These are phyloP conservation scores for Blepharisma japonicum DNA, from an alignment of 73 alveolate genomes.

Conservation along the genomic window DNA sequence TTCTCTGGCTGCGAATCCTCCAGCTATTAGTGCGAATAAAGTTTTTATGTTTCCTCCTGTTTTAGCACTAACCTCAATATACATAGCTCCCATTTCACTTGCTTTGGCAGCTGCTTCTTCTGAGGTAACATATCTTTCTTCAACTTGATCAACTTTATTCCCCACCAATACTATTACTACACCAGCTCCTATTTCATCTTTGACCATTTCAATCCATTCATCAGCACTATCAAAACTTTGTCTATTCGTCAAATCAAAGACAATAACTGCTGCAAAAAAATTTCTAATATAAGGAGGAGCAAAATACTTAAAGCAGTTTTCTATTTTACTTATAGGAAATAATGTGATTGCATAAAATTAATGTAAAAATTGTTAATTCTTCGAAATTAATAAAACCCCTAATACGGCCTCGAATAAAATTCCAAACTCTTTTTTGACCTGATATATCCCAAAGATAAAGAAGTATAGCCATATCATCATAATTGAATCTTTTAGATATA, in stretches of 20 bases:
- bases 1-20: too few relatives aligned
- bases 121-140: constrained; percentile 58
- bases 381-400: too few relatives aligned
- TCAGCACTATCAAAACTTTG: constrained; percentile 58
- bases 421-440: constrained; percentile 72
- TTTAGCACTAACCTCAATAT: constrained; percentile 57
- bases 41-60: constrained; percentile 56
- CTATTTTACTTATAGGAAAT: too few relatives aligned
- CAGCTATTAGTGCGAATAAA: too few relatives aligned
- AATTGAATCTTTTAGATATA: constrained; percentile 93
- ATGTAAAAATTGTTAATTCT: too few relatives aligned
- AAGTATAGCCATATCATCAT: constrained; percentile 81
- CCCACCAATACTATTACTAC: constrained; percentile 87
- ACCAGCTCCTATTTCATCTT: constrained; percentile 83
- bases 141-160: constrained; percentile 80
- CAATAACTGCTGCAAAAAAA: constrained; percentile 67
- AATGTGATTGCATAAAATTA: too few relatives aligned
- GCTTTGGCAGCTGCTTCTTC: constrained; percentile 55
- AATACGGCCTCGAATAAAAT: constrained; percentile 72
- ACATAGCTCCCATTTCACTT: constrained; percentile 41
- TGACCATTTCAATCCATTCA: constrained; percentile 83
- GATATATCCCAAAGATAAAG: constrained; percentile 91
- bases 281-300: constrained; percentile 66
- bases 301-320: too few relatives aligned
- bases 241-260: constrained; percentile 62